phyloP scores from a whole-genome alignment of 75 land plant species.

The Chamaecyparis obtusa region DNA sequence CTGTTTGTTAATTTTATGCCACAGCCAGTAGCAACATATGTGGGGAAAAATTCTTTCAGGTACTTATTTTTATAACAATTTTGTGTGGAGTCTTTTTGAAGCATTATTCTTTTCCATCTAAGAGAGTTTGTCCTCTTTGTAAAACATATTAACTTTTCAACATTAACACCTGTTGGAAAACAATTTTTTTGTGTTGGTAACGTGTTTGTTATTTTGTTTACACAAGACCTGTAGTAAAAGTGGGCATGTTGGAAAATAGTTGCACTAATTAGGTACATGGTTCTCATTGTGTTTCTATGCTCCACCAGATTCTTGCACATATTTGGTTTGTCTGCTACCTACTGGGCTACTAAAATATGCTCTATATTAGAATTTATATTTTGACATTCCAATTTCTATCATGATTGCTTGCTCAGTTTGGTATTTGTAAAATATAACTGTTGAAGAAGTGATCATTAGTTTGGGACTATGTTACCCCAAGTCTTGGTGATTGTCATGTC shows the following conservation, averaged over 20 bases:
- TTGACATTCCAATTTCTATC: not conserved
- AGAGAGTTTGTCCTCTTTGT: not conserved
- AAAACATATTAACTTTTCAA: not conserved
- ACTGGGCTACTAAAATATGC: not conserved
- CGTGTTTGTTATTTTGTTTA: not conserved
- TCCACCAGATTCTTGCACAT: not conserved
- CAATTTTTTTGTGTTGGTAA: too few species aligned
- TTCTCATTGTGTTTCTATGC: not conserved
- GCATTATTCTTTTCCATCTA: not conserved
- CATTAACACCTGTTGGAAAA: not conserved
- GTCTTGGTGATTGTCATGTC: too few species aligned
- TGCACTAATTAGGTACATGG: too few species aligned
- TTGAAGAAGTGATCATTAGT: not conserved
- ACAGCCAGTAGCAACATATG: conserved; percentile 70
- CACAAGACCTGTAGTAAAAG: not conserved
- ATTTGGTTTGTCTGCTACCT: not conserved
- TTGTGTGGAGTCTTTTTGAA: not conserved
- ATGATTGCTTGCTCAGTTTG: not conserved
- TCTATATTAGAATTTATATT: not conserved
- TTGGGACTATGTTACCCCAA: too few species aligned
- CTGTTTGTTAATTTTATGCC: not conserved
- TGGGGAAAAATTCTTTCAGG: conserved; percentile 86
- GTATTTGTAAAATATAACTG: too few species aligned
- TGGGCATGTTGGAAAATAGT: not conserved
- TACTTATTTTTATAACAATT: conserved; percentile 17